A percentile compares a stretch with the other conserved stretches of the same genome.
phyloP scores from a whole-genome alignment of 2,329 filamentous ascomycete species.

The Aspergillus sp. region DNA sequence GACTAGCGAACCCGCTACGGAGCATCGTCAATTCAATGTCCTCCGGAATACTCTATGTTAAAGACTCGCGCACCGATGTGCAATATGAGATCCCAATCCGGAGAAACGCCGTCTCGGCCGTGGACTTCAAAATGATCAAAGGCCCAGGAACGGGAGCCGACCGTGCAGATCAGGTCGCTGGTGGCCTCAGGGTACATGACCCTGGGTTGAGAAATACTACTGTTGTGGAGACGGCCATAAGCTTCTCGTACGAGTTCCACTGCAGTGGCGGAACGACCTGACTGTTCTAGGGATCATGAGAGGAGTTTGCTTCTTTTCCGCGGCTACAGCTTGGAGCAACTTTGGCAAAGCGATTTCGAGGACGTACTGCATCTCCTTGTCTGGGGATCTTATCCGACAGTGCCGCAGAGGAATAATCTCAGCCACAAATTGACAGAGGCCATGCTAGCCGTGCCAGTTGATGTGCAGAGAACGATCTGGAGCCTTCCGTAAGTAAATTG shows the following conservation, averaged over 20 bases:
- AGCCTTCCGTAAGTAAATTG: slow-evolving; percentile 27
- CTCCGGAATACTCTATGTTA: slow-evolving; percentile 22
- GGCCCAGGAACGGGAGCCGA: slow-evolving; percentile 17
- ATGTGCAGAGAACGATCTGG: slow-evolving; percentile 27
- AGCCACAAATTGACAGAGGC: slow-evolving; percentile 23
- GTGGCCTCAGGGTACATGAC: slow-evolving; percentile 37
- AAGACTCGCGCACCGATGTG: slow-evolving; percentile 31
- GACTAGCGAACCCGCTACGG: too few species aligned
- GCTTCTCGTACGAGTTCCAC: slow-evolving; percentile 30
- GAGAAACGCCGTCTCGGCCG: slow-evolving; percentile 31
- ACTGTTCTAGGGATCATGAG: slow-evolving; percentile 30
- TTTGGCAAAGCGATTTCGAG: slow-evolving; percentile 35
- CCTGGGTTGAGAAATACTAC: slow-evolving; percentile 39
- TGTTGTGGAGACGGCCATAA: slow-evolving; percentile 32
- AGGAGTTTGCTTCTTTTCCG: slow-evolving; percentile 32
- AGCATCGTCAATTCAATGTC: slow-evolving; percentile 17
- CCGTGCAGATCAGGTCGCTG: slow-evolving; percentile 25
- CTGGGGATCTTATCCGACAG: slow-evolving; percentile 32
- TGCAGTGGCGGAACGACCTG: background rate
- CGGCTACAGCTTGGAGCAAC: slow-evolving; percentile 31
- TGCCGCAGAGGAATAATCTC: slow-evolving; percentile 20
- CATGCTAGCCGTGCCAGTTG: slow-evolving; percentile 25
- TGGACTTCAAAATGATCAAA: slow-evolving; percentile 33
- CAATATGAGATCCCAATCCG: slow-evolving; percentile 33
- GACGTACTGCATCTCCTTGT: slow-evolving; percentile 36